Evolutionary conservation across 2,329 filamentous ascomycete genomes (phyloP), one percentile per base, ranked within the genome.

Genomic region (Tolypocladium album): DNA sequence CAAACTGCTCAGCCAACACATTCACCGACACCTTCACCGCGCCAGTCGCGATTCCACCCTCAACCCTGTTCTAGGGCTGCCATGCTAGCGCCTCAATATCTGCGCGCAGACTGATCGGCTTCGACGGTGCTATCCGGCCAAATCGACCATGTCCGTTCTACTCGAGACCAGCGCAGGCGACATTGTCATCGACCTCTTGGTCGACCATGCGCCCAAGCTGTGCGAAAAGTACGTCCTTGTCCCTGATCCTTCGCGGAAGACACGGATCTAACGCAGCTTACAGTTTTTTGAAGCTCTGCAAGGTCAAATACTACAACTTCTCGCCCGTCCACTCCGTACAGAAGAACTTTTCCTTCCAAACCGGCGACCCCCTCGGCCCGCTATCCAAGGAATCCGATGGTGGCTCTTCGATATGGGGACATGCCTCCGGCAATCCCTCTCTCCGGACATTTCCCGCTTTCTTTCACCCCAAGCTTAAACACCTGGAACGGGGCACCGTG

Each of bases 231-330:
- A 79, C 80, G 89, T 81, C n/a, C 31, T n/a, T 42, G 22, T 4
- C 53, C 39, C n/a, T 55, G 36, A 39, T 1, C 1, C 5, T 13
- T 12, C 20, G 2, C 15, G 27, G 5, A 3, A 69, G 78, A 84
- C 86, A 78, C 88, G 78, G 72, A 72, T 62, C 69, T 71, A 56
- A 71, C 56, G 13, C 36, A 22, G 7, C 27, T 63, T 80, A 78
- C 74, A 95, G 91, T 82, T 97, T 99, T 74, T 80, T 99, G 60
- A 97, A 99, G 82, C 89, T 99, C 67, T 97, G 94, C 85, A 97
- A 97, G 78, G 81, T 92, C 76, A 99, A 97, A 79, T 99, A 97
- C 78, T 99, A 97, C 85, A 97, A 97, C 79, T 97, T 95, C 74
- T 87, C 92, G 7, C 94, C 93, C 34, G 79, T 97, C 59, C 90